Conservation (phyloP, 2,329 filamentous ascomycete species). For the Alternaria sp. region DNA sequence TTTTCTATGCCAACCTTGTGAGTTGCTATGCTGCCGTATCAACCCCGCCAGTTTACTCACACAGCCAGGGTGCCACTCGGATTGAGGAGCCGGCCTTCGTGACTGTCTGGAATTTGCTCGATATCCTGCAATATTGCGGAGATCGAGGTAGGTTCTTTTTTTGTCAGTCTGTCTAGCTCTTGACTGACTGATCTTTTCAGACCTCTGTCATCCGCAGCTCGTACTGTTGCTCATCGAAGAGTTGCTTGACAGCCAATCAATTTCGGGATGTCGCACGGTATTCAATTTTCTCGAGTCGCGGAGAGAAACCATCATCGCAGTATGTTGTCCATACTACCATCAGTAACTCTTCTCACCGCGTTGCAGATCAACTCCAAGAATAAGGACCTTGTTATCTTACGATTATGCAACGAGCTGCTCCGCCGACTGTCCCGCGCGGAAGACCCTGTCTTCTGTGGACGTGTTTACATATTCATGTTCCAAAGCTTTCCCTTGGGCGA, state of each 20-base stretch:
- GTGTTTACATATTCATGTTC: constrained; percentile 98
- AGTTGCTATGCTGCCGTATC: constrained; percentile 45
- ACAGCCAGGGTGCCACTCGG: constrained; percentile 69
- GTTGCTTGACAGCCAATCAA: constrained; percentile 93
- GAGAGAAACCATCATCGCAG: constrained; percentile 83
- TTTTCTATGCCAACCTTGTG: constrained; percentile 82
- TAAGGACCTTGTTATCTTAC: constrained; percentile 88
- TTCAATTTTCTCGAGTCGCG: constrained; percentile 96
- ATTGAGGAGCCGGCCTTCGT: constrained; percentile 83
- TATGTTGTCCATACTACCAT: constrained; percentile 52
- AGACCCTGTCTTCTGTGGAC: constrained; percentile 95
- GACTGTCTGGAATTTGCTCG: constrained; percentile 90
- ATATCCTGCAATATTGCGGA: constrained; percentile 87
- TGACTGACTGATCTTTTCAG: constrained; percentile 43
- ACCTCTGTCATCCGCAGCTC: constrained; percentile 75
- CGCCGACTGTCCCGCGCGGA: constrained; percentile 92
- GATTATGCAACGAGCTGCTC: constrained; percentile 94
- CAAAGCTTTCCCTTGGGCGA: constrained; percentile 97
- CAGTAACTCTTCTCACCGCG: constrained; percentile 32
- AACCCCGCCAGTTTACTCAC: constrained; percentile 22
- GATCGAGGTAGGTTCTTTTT: constrained; percentile 72
- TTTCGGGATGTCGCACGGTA: constrained; percentile 85
- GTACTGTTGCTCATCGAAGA: constrained; percentile 94
- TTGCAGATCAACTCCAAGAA: constrained; percentile 57
- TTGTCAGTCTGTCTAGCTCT: neutral